Evolutionary conservation across 345 rosid species (phyloP), one percentile per base, ranked within the genome.

Genomic region (Gynandropsis gynandra): DNA sequence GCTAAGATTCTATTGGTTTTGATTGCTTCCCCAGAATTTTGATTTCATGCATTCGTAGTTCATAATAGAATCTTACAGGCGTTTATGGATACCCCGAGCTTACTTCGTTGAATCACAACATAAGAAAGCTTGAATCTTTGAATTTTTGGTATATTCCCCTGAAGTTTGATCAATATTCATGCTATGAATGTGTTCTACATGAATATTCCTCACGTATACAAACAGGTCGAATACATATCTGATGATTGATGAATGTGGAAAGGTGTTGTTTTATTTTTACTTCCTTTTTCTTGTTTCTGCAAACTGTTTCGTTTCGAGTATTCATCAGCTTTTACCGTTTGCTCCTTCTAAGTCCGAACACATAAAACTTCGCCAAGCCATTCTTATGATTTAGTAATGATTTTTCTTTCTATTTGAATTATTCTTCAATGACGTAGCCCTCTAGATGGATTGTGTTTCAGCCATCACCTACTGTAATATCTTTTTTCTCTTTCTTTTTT

Each of bases 401-500:
- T n/a, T n/a, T n/a, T n/a, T n/a, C n/a, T n/a, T n/a, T n/a, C n/a
- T n/a, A n/a, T n/a, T n/a, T n/a, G 55, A 47, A 9, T 18, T 4
- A 17, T 13, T 7, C 36, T 62, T 10, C 61, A 53, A 20, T 21
- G 50, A 19, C 16, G 29, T 40, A 39, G 47, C 12, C 54, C 4
- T 32, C 0, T 27, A 33, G 19, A 54, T 54, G 40, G 15, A 47
- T 31, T 2, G 8, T 36, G 16, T 31, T 41, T 8, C 37, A 33
- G 18, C 44, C 47, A n/a, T n/a, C n/a, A n/a, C n/a, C n/a, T n/a
- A n/a, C n/a, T n/a, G n/a, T n/a, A n/a, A n/a, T n/a, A n/a, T n/a
- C n/a, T n/a, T n/a, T 48, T 44, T 36, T n/a, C n/a, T 21, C 4
- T 15, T 52, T n/a, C 57, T 4, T n/a, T 41, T 55, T 56, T 18